These are phyloP conservation scores for Ceratocystis smalleyi DNA, from an alignment of 2,329 filamentous ascomycete species.

Conservation along the genomic window DNA sequence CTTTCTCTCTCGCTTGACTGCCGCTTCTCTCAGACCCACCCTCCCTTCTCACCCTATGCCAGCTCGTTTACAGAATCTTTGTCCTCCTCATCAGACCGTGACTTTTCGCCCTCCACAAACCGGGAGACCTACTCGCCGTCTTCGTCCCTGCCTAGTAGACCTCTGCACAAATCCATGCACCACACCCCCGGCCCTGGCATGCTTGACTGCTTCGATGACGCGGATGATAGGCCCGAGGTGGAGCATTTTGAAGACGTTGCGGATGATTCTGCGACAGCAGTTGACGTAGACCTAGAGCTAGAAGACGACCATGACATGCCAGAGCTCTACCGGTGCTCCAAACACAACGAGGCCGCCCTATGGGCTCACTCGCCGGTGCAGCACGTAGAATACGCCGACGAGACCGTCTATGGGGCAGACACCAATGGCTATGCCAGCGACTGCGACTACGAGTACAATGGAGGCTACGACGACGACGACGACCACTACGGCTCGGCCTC, in stretches of 20 bases:
- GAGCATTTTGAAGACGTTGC: slow-evolving; percentile 9
- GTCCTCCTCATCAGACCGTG: slow-evolving; percentile 1
- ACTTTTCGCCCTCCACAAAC: not conserved
- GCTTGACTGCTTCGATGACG: not conserved
- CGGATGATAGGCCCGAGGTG: not conserved
- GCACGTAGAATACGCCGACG: slow-evolving; percentile 3
- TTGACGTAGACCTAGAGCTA: not conserved
- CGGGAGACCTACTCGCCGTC: not conserved
- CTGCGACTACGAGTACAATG: not conserved
- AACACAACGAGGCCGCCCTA: not conserved
- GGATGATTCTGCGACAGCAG: not conserved
- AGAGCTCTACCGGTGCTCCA: slow-evolving; percentile 6
- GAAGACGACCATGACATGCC: not conserved
- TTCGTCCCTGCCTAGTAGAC: not conserved
- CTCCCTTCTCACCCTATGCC: slow-evolving; percentile 7
- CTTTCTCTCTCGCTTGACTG: slow-evolving; percentile 7
- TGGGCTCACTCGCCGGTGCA: not conserved
- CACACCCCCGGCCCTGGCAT: not conserved
- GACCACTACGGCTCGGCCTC: not conserved
- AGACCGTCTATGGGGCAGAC: not conserved
- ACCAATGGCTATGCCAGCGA: not conserved
- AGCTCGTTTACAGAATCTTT: not conserved
- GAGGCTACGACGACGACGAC: not conserved
- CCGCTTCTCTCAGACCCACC: slow-evolving; percentile 7
- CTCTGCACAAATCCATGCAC: not conserved